phyloP scores from a whole-genome alignment of 139 green algal genomes.

The Chlorella vulgaris region DNA sequence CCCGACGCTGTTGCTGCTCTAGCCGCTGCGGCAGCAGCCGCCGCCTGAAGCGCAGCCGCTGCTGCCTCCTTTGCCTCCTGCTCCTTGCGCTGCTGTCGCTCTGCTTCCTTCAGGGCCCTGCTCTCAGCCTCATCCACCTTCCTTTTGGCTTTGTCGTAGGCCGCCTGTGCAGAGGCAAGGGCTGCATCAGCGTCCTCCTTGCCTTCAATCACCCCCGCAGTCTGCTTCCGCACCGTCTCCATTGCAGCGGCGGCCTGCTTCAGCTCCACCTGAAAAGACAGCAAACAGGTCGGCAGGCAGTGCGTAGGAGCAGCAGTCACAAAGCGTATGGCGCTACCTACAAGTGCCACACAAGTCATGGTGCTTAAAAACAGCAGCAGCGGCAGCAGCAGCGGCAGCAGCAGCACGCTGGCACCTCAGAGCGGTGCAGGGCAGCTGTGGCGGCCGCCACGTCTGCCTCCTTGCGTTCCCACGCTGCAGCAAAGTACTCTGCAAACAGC shows the following conservation, averaged over 20 bases:
- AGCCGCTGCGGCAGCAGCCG: neutral
- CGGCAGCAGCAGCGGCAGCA: no score
- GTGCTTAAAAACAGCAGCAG: no score
- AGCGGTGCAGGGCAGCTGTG: constrained; percentile 6
- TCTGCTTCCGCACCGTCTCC: constrained; percentile 10
- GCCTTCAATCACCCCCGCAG: neutral
- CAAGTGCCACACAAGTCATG: no score
- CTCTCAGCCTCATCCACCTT: constrained; percentile 18
- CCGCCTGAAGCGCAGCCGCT: neutral
- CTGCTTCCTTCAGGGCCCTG: constrained; percentile 1
- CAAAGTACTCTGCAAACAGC: constrained; percentile 21
- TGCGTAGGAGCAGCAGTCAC: neutral
- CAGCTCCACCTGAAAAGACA: constrained; percentile 2
- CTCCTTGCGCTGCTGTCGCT: neutral
- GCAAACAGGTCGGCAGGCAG: neutral
- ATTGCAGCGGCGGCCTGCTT: constrained; percentile 5
- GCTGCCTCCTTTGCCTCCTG: neutral
- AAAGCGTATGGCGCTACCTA: no score
- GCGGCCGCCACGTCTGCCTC: constrained; percentile 4
- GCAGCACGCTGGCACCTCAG: constrained; percentile 22
- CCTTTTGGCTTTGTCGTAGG: constrained; percentile 2
- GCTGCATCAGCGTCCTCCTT: constrained; percentile 29
- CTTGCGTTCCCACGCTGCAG: constrained; percentile 22
- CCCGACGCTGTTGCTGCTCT: neutral
- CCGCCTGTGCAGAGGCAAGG: neutral